Base-by-base conservation (phyloP, 768 basidiomycete genomes). In the Dentipellis sp. region DNA sequence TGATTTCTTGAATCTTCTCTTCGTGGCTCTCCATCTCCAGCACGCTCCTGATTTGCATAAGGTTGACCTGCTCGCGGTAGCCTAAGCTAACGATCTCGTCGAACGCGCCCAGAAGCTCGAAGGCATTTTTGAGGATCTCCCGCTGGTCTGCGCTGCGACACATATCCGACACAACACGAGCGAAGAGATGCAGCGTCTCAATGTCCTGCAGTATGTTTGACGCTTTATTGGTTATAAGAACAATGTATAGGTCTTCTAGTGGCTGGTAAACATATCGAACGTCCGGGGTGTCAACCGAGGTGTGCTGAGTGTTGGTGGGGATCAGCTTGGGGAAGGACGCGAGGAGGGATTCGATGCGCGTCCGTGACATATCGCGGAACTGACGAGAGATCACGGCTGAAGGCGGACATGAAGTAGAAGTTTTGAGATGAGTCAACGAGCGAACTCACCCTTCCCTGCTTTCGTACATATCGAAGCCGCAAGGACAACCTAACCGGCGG, bases 171-270 rank as follows among this genome's bases (percentile, higher is more conserved):
- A 97, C 93, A 49, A 97, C 87, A 36, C 95, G 86, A 1, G 94
- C 87, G 64, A 97, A 88, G 38, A 99, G 86, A 63, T 94, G 91
- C 0, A 99, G 78, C 0, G 95, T 99, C 57, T 97, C 90, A 61
- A 98, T 95, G 69, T 98, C 97, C 74, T 97, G 97, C 39, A 99
- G 75, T 65, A 98, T 98, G 66, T 99, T 99, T n/a, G 91, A 93
- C 8, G 92, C 91, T 70, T 97, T 97, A 75, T 97, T 98, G 54
- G 95, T 98, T 72, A 98, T 94, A 61, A 98, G 79, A 62, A 98
- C 79, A 58, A 98, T 95, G 72, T 97, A 98, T 22, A 98, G 83
- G 68, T 97, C 93, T 70, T 97, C 94, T 48, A 97, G 80, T 0
- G 94, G 93, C 66, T 97, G 94, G 70, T 95, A 97, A 59, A 97